phyloP scores from a whole-genome alignment of 805 yeast genomes.

The Metschnikowia santaceciliae region DNA sequence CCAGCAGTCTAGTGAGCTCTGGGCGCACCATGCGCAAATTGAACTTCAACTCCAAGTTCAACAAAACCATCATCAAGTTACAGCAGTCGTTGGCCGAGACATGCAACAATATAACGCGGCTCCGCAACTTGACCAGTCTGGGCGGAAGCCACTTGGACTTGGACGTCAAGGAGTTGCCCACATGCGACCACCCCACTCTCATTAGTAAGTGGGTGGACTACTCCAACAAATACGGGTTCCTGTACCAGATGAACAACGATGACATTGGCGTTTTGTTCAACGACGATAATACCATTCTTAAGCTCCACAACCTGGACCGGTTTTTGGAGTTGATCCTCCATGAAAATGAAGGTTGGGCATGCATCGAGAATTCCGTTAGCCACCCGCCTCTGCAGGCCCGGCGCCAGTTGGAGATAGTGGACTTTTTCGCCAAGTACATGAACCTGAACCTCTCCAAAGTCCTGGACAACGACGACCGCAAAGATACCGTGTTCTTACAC shows the following conservation, averaged over 20 bases:
- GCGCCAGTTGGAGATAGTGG: conserved; percentile 79
- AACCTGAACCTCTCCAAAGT: conserved; percentile 81
- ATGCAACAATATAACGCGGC: conserved; percentile 37
- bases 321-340: conserved; percentile 56
- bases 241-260: conserved; percentile 86
- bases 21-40: conserved; percentile 34
- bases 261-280: conserved; percentile 88
- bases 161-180: conserved; percentile 36
- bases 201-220: conserved; percentile 98
- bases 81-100: conserved; percentile 37
- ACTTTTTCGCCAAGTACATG: conserved; percentile 90
- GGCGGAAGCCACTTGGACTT: conserved; percentile 23
- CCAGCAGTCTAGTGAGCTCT: conserved; percentile 20
- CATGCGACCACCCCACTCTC: conserved; percentile 58
- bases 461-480: conserved; percentile 58
- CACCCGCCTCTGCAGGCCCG: conserved; percentile 48
- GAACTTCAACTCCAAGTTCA: conserved; percentile 36
- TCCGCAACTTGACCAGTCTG: conserved; percentile 31
- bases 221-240: conserved; percentile 91
- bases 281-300: conserved; percentile 76
- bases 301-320: conserved; percentile 58
- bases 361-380: conserved; percentile 40
- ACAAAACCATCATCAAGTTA: conserved; percentile 36
- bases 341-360: conserved; percentile 45
- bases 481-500: conserved; percentile 71